phyloP scores from a whole-genome alignment of 2,329 filamentous ascomycete genomes.

The Ophiostoma fasciatum region DNA sequence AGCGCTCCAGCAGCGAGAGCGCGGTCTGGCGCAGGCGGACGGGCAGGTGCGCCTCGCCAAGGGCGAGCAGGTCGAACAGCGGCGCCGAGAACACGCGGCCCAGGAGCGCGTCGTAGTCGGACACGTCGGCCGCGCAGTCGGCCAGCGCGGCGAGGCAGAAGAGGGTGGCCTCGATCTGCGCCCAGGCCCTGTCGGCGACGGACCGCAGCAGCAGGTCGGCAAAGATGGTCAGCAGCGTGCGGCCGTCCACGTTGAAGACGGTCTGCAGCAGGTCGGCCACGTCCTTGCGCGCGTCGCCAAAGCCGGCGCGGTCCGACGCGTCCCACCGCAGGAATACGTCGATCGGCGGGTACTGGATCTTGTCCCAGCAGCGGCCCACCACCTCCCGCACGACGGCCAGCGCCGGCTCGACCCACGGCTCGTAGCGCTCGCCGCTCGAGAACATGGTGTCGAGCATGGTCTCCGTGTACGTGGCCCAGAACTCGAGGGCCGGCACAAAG shows the following conservation, averaged over 20 bases:
- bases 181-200: constrained; percentile 35
- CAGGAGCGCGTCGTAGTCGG: constrained; percentile 43
- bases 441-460: constrained; percentile 44
- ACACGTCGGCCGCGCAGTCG: constrained; percentile 46
- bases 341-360: constrained; percentile 50
- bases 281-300: constrained; percentile 61
- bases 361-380: constrained; percentile 51
- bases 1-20: constrained; percentile 55
- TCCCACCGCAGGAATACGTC: constrained; percentile 51
- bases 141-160: constrained; percentile 53
- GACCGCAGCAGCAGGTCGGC: constrained; percentile 37
- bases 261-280: constrained; percentile 65
- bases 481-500: constrained; percentile 60
- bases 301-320: constrained; percentile 49
- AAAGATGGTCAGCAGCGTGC: constrained; percentile 41
- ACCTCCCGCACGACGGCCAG: constrained; percentile 46
- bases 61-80: constrained; percentile 39
- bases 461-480: constrained; percentile 68
- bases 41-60: constrained; percentile 38
- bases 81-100: constrained; percentile 45
- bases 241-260: constrained; percentile 47
- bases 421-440: constrained; percentile 27
- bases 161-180: constrained; percentile 43
- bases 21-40: constrained; percentile 51
- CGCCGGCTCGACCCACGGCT: constrained; percentile 42